Base-by-base conservation (phyloP, 306 rosid species). In the Corylus americana region DNA sequence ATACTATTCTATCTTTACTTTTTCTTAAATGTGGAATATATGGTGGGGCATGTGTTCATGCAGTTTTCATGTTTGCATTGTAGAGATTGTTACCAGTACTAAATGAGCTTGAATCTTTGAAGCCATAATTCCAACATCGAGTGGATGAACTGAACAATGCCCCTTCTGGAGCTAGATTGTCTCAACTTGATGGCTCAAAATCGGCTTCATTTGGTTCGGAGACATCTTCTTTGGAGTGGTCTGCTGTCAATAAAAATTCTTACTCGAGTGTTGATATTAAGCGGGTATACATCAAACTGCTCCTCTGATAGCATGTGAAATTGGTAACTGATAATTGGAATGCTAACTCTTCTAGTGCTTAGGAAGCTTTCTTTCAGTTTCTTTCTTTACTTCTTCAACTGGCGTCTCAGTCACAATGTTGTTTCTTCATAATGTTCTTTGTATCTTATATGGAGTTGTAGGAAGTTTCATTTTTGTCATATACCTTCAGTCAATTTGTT, bases 31-130 rank as follows among this genome's bases (percentile, higher is more conserved):
- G 4, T 59, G 51, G 37, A 11, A 50, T 69, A 47, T 77, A 27
- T 71, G 57, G 29, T 79, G 49, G 53, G 25, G 25, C 55, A 70
- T 81, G 37, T 68, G 73, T 31, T 69, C 54, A 73, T 71, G 76
- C 79, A 68, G 68, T n/a, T 75, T 55, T 83, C 42, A 22, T 79
- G 59, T 80, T 72, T 73, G 74, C 55, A 17, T 79, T 37, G 13
- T 87, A 94, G 98, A 92, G 82, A 85, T 84, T 89, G 25, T 75
- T 71, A 11, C 39, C 11, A 55, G 92, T 89, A 69, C 76, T 94
- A 51, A 91, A 94, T 80, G 98, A 94, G 83, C 90, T 94, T 70
- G 98, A 94, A 81, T 82, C 89, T 51, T 79, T 94, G 86, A 91
- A 90, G 86, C 95, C 95, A 1, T 90, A 90, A 80, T 89, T 86